Conservation (phyloP, 352 stramenopile genomes). For the Pythium coloratum region DNA sequence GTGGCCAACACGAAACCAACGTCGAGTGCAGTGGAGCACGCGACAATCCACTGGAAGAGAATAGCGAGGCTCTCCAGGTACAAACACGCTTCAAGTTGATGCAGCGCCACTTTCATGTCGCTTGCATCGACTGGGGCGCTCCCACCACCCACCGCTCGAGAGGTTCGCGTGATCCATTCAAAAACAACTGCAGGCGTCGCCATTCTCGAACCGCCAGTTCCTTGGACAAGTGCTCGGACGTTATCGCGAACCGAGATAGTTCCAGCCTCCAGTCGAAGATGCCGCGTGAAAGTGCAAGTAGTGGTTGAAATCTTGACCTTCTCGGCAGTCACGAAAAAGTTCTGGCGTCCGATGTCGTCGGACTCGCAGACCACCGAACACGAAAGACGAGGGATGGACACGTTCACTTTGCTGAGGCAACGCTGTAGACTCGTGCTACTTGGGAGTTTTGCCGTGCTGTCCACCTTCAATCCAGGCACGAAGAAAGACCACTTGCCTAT, state of each 20-base stretch:
- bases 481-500: constrained; percentile 83
- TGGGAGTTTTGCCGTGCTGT: too few relatives aligned
- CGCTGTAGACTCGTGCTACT: background rate
- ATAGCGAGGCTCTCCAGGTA: constrained; percentile 53
- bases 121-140: background rate
- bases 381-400: constrained; percentile 13
- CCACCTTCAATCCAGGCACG: constrained; percentile 36
- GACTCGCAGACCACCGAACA: constrained; percentile 12
- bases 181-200: constrained; percentile 44
- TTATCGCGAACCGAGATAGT: constrained; percentile 35
- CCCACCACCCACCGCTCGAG: background rate
- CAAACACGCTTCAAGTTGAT: constrained; percentile 37
- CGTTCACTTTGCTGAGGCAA: constrained; percentile 10
- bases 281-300: constrained; percentile 24
- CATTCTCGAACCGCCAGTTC: constrained; percentile 38
- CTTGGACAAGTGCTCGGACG: constrained; percentile 35
- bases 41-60: constrained; percentile 39
- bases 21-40: constrained; percentile 47
- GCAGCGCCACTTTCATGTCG: constrained; percentile 25
- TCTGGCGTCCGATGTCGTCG: constrained; percentile 1
- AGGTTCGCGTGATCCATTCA: constrained; percentile 11
- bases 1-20: constrained; percentile 70
- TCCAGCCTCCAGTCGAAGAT: constrained; percentile 16
- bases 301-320: constrained; percentile 28
- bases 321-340: constrained; percentile 32